Percentiles rank a stretch among this genome's conserved stretches.
These are phyloP conservation scores for Wickerhamomyces tratensis DNA, from an alignment of 805 yeast species.

Conservation along the genomic window DNA sequence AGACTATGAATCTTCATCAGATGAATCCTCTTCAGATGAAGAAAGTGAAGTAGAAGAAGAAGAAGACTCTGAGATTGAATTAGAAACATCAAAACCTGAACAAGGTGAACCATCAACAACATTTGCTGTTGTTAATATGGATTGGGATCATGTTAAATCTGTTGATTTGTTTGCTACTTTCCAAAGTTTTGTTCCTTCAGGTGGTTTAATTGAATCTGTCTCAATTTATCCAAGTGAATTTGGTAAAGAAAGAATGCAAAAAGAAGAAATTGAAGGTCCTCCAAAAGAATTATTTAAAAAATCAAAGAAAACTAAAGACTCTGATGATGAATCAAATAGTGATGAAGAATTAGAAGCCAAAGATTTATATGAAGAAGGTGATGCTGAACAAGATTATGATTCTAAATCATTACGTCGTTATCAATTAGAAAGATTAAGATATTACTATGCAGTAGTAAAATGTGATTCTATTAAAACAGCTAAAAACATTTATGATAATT, in stretches of 20 bases:
- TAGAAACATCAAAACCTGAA: slow-evolving; percentile 55
- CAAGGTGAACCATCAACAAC: slow-evolving; percentile 77
- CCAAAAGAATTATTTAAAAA: slow-evolving; percentile 69
- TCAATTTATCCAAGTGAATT: slow-evolving; percentile 80
- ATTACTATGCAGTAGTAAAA: slow-evolving; percentile 82
- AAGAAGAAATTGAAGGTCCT: slow-evolving; percentile 89
- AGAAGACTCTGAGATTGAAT: slow-evolving; percentile 45
- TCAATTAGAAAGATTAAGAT: slow-evolving; percentile 86
- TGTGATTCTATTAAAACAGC: slow-evolving; percentile 75
- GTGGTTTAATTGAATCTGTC: slow-evolving; percentile 61
- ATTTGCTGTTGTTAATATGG: slow-evolving; percentile 90
- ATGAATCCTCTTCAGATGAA: slow-evolving; percentile 33
- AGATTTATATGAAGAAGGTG: slow-evolving; percentile 68
- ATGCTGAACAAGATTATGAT: slow-evolving; percentile 78
- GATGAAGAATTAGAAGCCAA: slow-evolving; percentile 54
- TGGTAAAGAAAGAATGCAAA: slow-evolving; percentile 86
- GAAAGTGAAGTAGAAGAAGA: slow-evolving; percentile 35
- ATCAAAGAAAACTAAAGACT: slow-evolving; percentile 26
- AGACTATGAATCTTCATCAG: slow-evolving; percentile 31
- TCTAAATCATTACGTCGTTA: slow-evolving; percentile 77
- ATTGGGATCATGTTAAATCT: slow-evolving; percentile 93
- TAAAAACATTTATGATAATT: slow-evolving; percentile 64
- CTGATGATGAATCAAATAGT: slow-evolving; percentile 33
- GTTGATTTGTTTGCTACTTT: slow-evolving; percentile 86
- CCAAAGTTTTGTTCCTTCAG: slow-evolving; percentile 70